These are phyloP conservation scores for Rhizophagus sp. DNA, from an alignment of 192 early-diverging fungal species.

Conservation along the genomic window DNA sequence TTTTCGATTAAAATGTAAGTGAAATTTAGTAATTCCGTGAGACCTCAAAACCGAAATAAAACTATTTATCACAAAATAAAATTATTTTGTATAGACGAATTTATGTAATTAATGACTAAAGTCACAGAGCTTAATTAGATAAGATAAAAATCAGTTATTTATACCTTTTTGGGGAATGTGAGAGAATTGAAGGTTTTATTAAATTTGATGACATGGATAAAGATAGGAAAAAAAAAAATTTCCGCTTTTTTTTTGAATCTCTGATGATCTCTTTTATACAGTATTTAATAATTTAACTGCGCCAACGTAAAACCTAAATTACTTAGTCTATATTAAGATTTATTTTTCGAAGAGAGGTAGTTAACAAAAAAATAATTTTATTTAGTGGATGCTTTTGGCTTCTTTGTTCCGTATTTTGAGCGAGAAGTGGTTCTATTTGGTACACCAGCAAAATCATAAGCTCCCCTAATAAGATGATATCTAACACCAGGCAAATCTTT, in stretches of 20 bases:
- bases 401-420: slow-evolving; percentile 95
- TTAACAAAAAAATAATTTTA: too few relatives aligned
- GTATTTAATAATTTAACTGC: neutral
- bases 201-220: neutral
- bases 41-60: neutral
- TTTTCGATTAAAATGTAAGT: slow-evolving; percentile 2
- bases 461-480: slow-evolving; percentile 92
- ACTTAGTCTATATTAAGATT: too few relatives aligned
- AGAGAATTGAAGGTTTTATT: slow-evolving; percentile 21
- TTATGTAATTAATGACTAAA: neutral
- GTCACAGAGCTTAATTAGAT: neutral
- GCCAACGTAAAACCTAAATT: neutral
- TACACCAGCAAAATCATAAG: slow-evolving; percentile 94
- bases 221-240: neutral
- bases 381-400: slow-evolving; percentile 52
- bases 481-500: slow-evolving; percentile 97
- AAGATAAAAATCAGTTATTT: neutral
- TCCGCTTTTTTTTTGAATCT: neutral
- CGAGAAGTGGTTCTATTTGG: slow-evolving; percentile 75
- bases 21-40: slow-evolving; percentile 19
- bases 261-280: neutral
- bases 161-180: neutral
- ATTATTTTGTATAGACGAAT: neutral
- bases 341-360: too few relatives aligned
- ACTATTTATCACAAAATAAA: neutral